Evolutionary conservation across 768 basidiomycete genomes (phyloP).

Genomic region (Leccinum barrowsii): DNA sequence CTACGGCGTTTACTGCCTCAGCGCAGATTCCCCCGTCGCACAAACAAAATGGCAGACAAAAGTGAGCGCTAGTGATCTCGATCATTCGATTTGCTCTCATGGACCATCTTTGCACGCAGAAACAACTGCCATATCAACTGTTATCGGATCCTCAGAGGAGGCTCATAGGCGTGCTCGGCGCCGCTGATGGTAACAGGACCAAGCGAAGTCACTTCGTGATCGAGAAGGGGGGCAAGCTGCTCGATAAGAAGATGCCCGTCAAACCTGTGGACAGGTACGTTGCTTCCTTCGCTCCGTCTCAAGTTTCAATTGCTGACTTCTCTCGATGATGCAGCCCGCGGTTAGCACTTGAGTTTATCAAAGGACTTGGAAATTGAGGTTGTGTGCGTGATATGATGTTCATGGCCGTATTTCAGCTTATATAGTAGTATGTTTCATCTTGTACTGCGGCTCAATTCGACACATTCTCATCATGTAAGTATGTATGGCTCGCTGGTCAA

Average conservation of each 20-base stretch:
- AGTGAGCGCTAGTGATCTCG: constrained; percentile 38
- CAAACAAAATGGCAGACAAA: constrained; percentile 87
- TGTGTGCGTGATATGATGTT: background rate
- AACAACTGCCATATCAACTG: constrained; percentile 79
- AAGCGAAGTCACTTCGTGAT: constrained; percentile 95
- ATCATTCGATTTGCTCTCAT: too few relatives aligned
- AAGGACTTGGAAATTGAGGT: constrained; percentile 30
- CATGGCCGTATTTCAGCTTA: constrained; percentile 1
- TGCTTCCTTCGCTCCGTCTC: background rate
- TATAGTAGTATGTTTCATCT: constrained; percentile 1
- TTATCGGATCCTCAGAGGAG: constrained; percentile 85
- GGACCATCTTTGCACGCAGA: constrained; percentile 41
- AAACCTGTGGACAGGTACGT: constrained; percentile 79
- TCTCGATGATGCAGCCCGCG: constrained; percentile 42
- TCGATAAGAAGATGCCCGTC: constrained; percentile 82
- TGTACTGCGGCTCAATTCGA: constrained; percentile 4
- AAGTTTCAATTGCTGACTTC: background rate
- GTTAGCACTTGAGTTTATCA: constrained; percentile 68
- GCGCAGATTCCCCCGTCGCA: constrained; percentile 69
- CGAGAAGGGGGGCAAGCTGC: constrained; percentile 83
- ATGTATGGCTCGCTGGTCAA: too few relatives aligned
- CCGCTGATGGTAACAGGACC: constrained; percentile 74
- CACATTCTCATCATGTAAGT: too few relatives aligned
- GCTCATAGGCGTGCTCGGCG: constrained; percentile 80
- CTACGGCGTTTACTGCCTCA: constrained; percentile 82